These are phyloP conservation scores for Teratosphaeriaceae sp. DNA, from an alignment of 2,329 filamentous ascomycete species.

Conservation along the genomic window DNA sequence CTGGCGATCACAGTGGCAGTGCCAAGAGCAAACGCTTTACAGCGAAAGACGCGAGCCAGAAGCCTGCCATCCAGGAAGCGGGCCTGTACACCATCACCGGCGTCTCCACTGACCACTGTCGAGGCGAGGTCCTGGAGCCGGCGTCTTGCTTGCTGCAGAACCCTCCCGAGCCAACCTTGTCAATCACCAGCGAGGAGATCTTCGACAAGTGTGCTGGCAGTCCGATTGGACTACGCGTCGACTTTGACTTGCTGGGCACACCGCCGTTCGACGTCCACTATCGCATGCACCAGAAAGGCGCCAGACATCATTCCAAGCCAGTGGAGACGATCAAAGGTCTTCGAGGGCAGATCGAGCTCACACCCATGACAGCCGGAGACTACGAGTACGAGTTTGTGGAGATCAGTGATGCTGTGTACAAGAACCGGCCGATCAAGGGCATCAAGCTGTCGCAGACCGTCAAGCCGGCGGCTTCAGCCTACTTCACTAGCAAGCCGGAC, in stretches of 20 bases:
- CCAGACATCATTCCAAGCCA: slow-evolving; percentile 43
- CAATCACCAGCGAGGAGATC: slow-evolving; percentile 70
- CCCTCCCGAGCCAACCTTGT: slow-evolving; percentile 75
- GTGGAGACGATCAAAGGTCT: slow-evolving; percentile 59
- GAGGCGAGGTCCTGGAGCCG: slow-evolving; percentile 85
- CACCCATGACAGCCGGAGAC: slow-evolving; percentile 71
- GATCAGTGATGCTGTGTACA: slow-evolving; percentile 78
- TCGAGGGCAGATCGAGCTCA: slow-evolving; percentile 76
- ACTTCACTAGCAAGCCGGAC: slow-evolving; percentile 52
- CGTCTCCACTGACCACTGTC: slow-evolving; percentile 72
- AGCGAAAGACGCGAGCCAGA: slow-evolving; percentile 56
- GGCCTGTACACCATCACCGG: slow-evolving; percentile 82
- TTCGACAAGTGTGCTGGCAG: slow-evolving; percentile 94
- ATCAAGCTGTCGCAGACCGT: slow-evolving; percentile 73
- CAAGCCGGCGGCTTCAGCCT: slow-evolving; percentile 81
- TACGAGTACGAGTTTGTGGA: slow-evolving; percentile 81
- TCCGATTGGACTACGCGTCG: slow-evolving; percentile 81
- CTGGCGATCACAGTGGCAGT: slow-evolving; percentile 60
- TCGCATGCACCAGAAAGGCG: slow-evolving; percentile 57
- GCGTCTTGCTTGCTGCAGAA: slow-evolving; percentile 91
- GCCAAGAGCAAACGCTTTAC: slow-evolving; percentile 52
- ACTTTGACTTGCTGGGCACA: slow-evolving; percentile 83
- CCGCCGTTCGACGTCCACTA: slow-evolving; percentile 86
- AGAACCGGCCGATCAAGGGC: slow-evolving; percentile 54
- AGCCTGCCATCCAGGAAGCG: slow-evolving; percentile 63